A percentile compares a stretch with the other conserved stretches of the same genome.
These are phyloP conservation scores for Mycena belliarum DNA, from an alignment of 768 basidiomycete species.

Conservation along the genomic window DNA sequence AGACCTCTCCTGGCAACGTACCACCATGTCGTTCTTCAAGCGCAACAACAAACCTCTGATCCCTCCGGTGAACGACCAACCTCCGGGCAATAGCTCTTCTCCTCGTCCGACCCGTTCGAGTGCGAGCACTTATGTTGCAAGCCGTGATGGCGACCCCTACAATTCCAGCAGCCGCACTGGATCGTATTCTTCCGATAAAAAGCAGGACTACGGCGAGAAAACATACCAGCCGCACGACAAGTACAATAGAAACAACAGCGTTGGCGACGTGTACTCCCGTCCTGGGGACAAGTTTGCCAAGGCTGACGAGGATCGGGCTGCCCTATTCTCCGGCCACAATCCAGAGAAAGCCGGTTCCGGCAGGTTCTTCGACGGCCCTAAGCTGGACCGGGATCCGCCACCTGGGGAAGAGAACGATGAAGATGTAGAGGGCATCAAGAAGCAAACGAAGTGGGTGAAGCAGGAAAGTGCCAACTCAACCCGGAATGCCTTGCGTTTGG, in stretches of 20 bases:
- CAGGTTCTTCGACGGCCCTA: conserved; percentile 70
- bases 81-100: conserved; percentile 35
- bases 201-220: conserved; percentile 9
- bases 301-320: conserved; percentile 65
- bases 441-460: conserved; percentile 84
- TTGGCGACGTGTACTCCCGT: conserved; percentile 69
- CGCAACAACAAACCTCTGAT: conserved; percentile 66
- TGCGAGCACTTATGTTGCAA: conserved; percentile 65
- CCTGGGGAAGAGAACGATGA: conserved; percentile 80
- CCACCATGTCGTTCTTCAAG: conserved; percentile 66
- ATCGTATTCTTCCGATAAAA: conserved; percentile 19
- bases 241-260: conserved; percentile 51
- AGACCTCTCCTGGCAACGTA: conserved; percentile 14
- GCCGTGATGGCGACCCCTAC: conserved; percentile 67
- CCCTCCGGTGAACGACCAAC: conserved; percentile 57
- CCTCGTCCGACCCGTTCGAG: conserved; percentile 47
- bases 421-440: conserved; percentile 93
- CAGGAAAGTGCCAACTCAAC: conserved; percentile 90
- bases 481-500: conserved; percentile 89
- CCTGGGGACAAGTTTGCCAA: conserved; percentile 43
- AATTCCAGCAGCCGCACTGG: conserved; percentile 29
- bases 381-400: conserved; percentile 42
- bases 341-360: conserved; percentile 58
- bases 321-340: conserved; percentile 76
- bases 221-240: conserved; percentile 34